These are phyloP conservation scores for Tolypocladium pustulatum DNA, from an alignment of 2,329 filamentous ascomycete species.

Conservation along the genomic window DNA sequence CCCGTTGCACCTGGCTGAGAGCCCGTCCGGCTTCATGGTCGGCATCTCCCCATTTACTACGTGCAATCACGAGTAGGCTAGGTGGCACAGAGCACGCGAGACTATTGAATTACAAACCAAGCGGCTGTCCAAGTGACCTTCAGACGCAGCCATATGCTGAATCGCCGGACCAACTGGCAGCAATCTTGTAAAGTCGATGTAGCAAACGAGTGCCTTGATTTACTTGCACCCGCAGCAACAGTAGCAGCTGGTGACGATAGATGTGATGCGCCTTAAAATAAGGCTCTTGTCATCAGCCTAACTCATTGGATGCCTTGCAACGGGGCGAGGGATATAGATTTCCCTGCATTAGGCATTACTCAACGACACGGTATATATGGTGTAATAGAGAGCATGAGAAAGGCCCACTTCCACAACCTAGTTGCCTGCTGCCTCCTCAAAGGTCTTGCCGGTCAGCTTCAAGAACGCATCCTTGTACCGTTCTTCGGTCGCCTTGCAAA, in stretches of 20 bases:
- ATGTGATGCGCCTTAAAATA: not conserved
- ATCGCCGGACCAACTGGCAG: no score
- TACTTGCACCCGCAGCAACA: no score
- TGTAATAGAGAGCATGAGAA: not conserved
- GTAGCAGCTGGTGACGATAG: not conserved
- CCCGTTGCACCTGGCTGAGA: no score
- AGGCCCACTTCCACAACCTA: not conserved
- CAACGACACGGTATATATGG: not conserved
- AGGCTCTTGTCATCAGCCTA: not conserved
- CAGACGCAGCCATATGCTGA: no score
- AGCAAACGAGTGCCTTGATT: no score
- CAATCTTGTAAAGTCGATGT: no score
- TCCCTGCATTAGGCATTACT: not conserved
- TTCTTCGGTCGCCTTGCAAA: conserved; percentile 7
- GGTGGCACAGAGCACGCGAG: no score
- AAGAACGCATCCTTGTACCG: conserved; percentile 22
- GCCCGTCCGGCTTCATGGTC: no score
- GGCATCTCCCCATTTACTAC: no score
- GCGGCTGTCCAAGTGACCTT: no score
- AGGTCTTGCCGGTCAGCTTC: conserved; percentile 46
- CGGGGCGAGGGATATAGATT: not conserved
- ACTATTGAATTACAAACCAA: no score
- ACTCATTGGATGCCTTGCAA: not conserved
- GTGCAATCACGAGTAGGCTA: no score
- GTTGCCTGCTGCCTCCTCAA: conserved; percentile 17